Evolutionary conservation across 306 rosid species (phyloP).

Genomic region (Castanospermum australe): DNA sequence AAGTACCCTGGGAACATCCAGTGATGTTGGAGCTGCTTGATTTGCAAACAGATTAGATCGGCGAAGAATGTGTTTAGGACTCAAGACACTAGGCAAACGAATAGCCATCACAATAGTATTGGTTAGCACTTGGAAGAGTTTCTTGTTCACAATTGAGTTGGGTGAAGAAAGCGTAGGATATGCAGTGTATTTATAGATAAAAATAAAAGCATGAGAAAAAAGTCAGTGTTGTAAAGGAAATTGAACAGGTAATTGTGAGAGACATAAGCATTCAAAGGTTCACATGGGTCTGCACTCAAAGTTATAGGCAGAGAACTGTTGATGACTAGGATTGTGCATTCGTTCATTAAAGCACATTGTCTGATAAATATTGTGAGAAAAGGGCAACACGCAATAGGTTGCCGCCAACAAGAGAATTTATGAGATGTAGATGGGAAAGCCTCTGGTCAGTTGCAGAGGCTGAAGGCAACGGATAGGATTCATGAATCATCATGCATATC

Average conservation of each 20-base stretch:
- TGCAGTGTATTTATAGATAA: conserved; percentile 19
- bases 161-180: not conserved
- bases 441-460: not conserved
- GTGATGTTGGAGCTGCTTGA: not conserved
- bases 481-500: not conserved
- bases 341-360: not conserved
- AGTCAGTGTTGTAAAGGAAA: conserved; percentile 11
- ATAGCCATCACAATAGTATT: not conserved
- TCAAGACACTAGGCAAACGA: conserved; percentile 22
- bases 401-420: not conserved
- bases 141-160: not conserved
- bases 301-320: not conserved
- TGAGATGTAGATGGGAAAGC: not conserved
- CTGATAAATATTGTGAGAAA: not conserved
- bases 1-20: conserved; percentile 39
- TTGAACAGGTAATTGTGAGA: not conserved
- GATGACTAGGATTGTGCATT: not conserved
- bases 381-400: not conserved
- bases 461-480: not conserved
- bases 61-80: conserved; percentile 32
- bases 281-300: conserved; percentile 24
- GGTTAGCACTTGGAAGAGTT: not conserved
- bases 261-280: conserved; percentile 2
- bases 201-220: not conserved
- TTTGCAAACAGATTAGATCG: conserved; percentile 16